Evolutionary conservation across 371 early-diverging fungal genomes (phyloP).

Genomic region (Lichtheimia ornata): DNA sequence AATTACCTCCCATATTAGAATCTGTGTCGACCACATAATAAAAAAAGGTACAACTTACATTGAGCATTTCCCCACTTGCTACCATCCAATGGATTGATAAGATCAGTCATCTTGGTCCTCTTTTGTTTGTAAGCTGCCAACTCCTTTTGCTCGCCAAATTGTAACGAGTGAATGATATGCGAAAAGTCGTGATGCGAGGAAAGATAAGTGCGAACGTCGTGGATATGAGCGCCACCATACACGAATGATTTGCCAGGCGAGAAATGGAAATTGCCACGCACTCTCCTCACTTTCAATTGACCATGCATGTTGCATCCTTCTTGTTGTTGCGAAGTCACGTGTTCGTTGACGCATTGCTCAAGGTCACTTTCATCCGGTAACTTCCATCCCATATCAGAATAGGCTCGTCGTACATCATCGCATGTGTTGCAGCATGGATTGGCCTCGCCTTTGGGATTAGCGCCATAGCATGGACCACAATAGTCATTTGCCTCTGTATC

Average conservation of each 20-base stretch:
- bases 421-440: conserved; percentile 93
- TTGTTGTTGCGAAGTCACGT: conserved; percentile 67
- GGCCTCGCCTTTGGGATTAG: conserved; percentile 52
- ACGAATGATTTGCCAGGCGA: conserved; percentile 87
- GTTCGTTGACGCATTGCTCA: conserved; percentile 59
- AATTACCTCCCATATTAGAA: background rate
- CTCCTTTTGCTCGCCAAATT: conserved; percentile 71
- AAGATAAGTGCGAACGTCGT: conserved; percentile 41
- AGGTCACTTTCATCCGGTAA: conserved; percentile 27
- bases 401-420: conserved; percentile 85
- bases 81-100: conserved; percentile 81
- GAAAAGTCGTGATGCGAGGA: conserved; percentile 68
- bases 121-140: conserved; percentile 26
- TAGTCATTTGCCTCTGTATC: conserved; percentile 35
- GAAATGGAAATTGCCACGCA: conserved; percentile 90
- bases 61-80: conserved; percentile 47
- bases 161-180: conserved; percentile 80
- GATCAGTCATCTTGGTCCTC: conserved; percentile 36
- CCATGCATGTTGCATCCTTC: conserved; percentile 94
- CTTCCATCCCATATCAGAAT: conserved; percentile 79
- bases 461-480: conserved; percentile 94
- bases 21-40: background rate
- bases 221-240: conserved; percentile 72
- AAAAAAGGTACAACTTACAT: conserved; percentile 26
- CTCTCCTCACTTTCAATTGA: conserved; percentile 80